Evolutionary conservation across 148 eudicot species (phyloP).

Genomic region (Rhododendron simsii): DNA sequence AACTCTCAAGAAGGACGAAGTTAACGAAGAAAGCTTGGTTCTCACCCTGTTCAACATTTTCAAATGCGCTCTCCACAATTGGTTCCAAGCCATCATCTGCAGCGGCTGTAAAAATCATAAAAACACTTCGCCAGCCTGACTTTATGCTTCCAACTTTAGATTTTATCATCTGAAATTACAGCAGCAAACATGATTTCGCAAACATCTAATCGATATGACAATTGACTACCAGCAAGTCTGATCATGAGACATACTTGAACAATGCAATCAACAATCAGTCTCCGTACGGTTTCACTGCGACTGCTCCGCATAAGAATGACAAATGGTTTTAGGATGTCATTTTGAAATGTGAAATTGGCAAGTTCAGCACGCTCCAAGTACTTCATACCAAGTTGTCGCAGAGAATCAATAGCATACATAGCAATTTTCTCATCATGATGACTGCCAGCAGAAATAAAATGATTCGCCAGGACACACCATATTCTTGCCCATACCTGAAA

Average conservation of each 20-base stretch:
- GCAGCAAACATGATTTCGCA: not conserved
- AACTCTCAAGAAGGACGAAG: constrained; percentile 1
- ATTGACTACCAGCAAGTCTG: not conserved
- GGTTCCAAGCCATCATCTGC: constrained; percentile 95
- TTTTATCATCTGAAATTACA: constrained; percentile 75
- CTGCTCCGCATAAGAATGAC: constrained; percentile 92
- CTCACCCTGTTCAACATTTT: constrained; percentile 96
- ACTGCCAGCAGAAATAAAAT: constrained; percentile 96
- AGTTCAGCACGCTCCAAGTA: constrained; percentile 94
- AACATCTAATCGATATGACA: constrained; percentile 3
- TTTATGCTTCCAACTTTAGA: constrained; percentile 97
- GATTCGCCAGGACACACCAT: constrained; percentile 96
- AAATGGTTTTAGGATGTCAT: constrained; percentile 95
- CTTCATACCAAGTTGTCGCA: constrained; percentile 95
- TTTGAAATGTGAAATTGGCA: constrained; percentile 91
- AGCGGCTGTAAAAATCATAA: constrained; percentile 98
- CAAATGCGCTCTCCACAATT: constrained; percentile 97
- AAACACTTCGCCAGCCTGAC: constrained; percentile 98
- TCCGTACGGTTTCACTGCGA: constrained; percentile 75
- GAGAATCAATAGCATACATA: constrained; percentile 96
- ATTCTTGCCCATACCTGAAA: constrained; percentile 99
- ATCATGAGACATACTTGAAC: constrained; percentile 64
- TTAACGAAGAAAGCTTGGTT: constrained; percentile 5
- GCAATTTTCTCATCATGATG: constrained; percentile 98
- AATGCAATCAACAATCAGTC: constrained; percentile 96